These are phyloP conservation scores for Schizothecium vesticola DNA, from an alignment of 495 filamentous ascomycete genomes.

Conservation along the genomic window DNA sequence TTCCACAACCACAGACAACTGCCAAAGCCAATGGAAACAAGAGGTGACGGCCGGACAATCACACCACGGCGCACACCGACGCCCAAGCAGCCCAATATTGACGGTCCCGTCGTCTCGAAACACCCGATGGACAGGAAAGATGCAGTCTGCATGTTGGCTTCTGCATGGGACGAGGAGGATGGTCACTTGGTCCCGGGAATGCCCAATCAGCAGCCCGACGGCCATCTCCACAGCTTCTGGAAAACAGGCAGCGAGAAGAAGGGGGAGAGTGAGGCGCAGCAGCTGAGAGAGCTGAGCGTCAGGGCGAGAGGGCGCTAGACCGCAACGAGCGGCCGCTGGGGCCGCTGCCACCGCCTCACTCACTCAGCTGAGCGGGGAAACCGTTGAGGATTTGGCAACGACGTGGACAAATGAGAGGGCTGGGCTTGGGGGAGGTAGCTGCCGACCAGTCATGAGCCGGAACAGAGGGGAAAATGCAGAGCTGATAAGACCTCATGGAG, in stretches of 20 bases:
- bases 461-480: background rate
- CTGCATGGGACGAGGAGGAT: background rate
- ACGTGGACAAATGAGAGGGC: constrained; percentile 4
- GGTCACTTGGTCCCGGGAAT: background rate
- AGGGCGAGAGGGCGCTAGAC: constrained; percentile 14
- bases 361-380: constrained; percentile 5
- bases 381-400: background rate
- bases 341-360: background rate
- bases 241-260: background rate
- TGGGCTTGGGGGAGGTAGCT: background rate
- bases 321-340: constrained; percentile 4
- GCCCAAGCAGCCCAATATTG: background rate
- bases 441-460: background rate
- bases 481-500: constrained; percentile 16
- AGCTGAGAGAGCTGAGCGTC: constrained; percentile 24
- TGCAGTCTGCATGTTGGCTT: background rate
- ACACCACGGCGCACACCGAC: background rate
- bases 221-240: background rate
- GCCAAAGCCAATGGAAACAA: background rate
- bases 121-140: background rate
- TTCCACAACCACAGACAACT: background rate
- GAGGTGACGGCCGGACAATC: background rate
- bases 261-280: constrained; percentile 13
- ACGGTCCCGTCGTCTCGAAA: background rate
- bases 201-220: background rate